Conservation (phyloP, 331 rosid genomes). For the Ulmus americana region DNA sequence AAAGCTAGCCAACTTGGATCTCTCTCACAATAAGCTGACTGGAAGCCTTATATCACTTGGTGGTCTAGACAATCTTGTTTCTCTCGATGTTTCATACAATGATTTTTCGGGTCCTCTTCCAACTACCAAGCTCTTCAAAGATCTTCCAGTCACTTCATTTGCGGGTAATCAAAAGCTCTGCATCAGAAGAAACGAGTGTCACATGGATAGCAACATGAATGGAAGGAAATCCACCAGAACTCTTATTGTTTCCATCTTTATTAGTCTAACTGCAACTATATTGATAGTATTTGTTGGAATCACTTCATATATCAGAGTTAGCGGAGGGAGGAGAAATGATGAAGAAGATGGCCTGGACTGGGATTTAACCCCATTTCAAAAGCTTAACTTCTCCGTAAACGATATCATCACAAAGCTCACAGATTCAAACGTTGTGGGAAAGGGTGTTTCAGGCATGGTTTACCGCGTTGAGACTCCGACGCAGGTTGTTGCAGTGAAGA, state of each 20-base stretch:
- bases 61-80: constrained; percentile 69
- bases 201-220: constrained; percentile 21
- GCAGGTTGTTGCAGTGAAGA: constrained; percentile 86
- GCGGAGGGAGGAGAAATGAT: constrained; percentile 38
- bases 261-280: constrained; percentile 52
- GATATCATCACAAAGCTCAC: constrained; percentile 61
- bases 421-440: constrained; percentile 75
- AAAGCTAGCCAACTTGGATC: constrained; percentile 74
- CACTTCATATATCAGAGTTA: constrained; percentile 46
- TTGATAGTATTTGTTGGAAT: constrained; percentile 48
- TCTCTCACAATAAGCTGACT: constrained; percentile 70
- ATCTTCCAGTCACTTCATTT: constrained; percentile 56
- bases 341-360: constrained; percentile 55
- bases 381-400: constrained; percentile 63
- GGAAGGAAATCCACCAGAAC: constrained; percentile 44
- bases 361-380: constrained; percentile 91
- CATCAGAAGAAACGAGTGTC: constrained; percentile 43
- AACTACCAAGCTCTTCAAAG: constrained; percentile 59
- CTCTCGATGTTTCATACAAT: constrained; percentile 76
- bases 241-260: constrained; percentile 45
- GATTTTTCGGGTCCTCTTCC: constrained; percentile 77
- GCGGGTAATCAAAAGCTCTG: constrained; percentile 70
- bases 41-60: constrained; percentile 57
- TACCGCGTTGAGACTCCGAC: constrained; percentile 84
- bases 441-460: constrained; percentile 84